These are phyloP conservation scores for Neospora caninum DNA, from an alignment of 169 alveolate genomes.

Conservation along the genomic window DNA sequence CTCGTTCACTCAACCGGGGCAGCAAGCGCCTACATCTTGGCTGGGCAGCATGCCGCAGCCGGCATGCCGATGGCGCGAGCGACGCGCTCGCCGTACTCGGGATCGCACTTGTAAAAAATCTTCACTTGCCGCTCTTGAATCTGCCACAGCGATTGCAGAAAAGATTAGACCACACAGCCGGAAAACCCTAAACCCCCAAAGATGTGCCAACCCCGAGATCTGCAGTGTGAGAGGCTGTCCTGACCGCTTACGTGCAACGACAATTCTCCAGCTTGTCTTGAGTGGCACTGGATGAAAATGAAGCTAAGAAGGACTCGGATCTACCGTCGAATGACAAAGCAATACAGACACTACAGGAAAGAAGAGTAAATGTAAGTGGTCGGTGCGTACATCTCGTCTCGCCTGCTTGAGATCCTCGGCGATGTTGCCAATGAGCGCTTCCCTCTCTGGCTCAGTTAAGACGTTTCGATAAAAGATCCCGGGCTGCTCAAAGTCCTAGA, in stretches of 20 bases:
- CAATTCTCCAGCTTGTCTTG: too few relatives aligned
- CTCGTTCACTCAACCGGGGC: too few relatives aligned
- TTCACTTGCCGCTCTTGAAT: slow-evolving; percentile 59
- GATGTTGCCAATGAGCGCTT: slow-evolving; percentile 34
- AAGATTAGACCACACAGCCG: not conserved
- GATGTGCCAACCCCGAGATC: too few relatives aligned
- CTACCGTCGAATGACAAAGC: not conserved
- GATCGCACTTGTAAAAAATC: slow-evolving; percentile 48
- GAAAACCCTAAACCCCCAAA: too few relatives aligned
- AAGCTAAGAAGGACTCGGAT: not conserved
- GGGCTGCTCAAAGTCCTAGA: slow-evolving; percentile 10
- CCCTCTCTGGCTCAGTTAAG: slow-evolving; percentile 28
- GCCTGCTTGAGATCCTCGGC: slow-evolving; percentile 40
- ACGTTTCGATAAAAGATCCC: slow-evolving; percentile 1
- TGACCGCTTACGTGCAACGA: too few relatives aligned
- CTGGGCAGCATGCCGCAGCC: not conserved
- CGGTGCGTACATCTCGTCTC: not conserved
- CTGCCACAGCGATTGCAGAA: not conserved
- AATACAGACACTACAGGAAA: not conserved
- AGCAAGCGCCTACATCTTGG: slow-evolving; percentile 12
- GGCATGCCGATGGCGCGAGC: slow-evolving; percentile 41
- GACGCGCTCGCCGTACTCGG: slow-evolving; percentile 50
- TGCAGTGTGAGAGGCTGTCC: too few relatives aligned
- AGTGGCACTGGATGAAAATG: too few relatives aligned
- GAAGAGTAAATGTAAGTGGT: not conserved